Base-by-base conservation (phyloP, 495 filamentous ascomycete genomes). In the Trichodelitschia bisporula region DNA sequence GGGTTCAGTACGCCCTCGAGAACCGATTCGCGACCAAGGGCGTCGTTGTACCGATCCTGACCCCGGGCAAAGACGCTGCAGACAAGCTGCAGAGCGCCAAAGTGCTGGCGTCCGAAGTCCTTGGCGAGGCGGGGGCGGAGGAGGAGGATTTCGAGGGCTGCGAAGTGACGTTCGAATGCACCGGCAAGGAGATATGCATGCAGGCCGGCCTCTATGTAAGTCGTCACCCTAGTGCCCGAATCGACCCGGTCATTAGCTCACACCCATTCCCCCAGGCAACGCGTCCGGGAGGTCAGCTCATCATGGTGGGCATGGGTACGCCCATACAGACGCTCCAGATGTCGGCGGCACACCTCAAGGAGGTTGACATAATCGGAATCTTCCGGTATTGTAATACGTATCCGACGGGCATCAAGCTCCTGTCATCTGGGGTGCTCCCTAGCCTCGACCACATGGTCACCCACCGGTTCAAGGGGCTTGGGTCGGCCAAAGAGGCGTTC, bases 241-340 rank as follows among this genome's bases (percentile, higher is more conserved):
- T 25, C 21, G 9, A 8, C n/a, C 9, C 21, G 8, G 21, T 8
- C 21, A n/a, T 30, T 16, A n/a, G n/a, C n/a, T n/a, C n/a, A n/a
- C n/a, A n/a, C n/a, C n/a, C n/a, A n/a, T n/a, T n/a, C n/a, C 8
- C 12, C n/a, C 23, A 47, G 41, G 24, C 42, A 29, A 47, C 44
- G 36, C 35, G 44, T 31, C 42, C 44, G n/a, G 44, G 44, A 5
- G 44, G 44, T 3, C 33, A 40, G 23, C 30, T 47, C 15, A 28
- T 47, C 23, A 42, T 45, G 39, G 44, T 47, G 15, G 44, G 44
- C 33, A 47, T 47, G 44, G 44, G 44, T 29, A 47, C 44, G 3
- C 44, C 44, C 15, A 41, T 47, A 19, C 41, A 45, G 27, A 47
- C 42, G 3, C 35, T 47, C 8, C 44, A 39, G n/a, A 44, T 44